These are phyloP conservation scores for Antrodiella citrinella DNA, from an alignment of 768 basidiomycete genomes.

Conservation along the genomic window DNA sequence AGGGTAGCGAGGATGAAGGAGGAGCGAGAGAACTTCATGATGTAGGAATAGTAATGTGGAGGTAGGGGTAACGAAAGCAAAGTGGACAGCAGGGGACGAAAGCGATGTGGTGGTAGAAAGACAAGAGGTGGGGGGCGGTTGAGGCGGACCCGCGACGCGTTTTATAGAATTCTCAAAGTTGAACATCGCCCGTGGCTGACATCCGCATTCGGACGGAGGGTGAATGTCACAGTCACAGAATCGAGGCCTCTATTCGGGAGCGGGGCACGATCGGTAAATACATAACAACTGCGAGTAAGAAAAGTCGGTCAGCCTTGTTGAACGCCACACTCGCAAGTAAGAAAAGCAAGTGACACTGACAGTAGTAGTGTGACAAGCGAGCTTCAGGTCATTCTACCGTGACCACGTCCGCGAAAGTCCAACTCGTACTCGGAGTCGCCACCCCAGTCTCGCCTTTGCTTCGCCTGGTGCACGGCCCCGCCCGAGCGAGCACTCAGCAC, in stretches of 20 bases:
- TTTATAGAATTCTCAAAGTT: neutral
- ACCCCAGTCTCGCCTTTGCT: constrained; percentile 30
- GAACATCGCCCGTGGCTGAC: neutral
- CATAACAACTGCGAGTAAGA: no score
- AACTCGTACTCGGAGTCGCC: constrained; percentile 53
- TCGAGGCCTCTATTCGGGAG: no score
- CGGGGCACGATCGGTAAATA: no score
- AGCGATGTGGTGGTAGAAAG: constrained; percentile 15
- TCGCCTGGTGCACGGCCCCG: constrained; percentile 16
- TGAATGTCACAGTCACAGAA: no score
- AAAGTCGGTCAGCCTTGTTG: no score
- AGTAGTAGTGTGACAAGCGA: neutral
- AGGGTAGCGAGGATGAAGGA: constrained; percentile 25
- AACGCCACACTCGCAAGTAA: no score
- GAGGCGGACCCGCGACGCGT: neutral
- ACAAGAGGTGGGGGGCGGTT: constrained; percentile 10
- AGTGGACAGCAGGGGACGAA: constrained; percentile 12
- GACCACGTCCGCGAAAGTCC: constrained; percentile 28
- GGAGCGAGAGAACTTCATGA: constrained; percentile 26
- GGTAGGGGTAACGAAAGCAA: constrained; percentile 9
- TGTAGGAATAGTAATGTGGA: constrained; percentile 8
- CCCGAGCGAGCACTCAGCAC: constrained; percentile 31
- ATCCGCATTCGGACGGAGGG: no score
- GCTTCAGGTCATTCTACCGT: constrained; percentile 9
- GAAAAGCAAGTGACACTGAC: no score